Evolutionary conservation across 805 yeast genomes (phyloP).

Genomic region (Zygosaccharomyces rouxii): DNA sequence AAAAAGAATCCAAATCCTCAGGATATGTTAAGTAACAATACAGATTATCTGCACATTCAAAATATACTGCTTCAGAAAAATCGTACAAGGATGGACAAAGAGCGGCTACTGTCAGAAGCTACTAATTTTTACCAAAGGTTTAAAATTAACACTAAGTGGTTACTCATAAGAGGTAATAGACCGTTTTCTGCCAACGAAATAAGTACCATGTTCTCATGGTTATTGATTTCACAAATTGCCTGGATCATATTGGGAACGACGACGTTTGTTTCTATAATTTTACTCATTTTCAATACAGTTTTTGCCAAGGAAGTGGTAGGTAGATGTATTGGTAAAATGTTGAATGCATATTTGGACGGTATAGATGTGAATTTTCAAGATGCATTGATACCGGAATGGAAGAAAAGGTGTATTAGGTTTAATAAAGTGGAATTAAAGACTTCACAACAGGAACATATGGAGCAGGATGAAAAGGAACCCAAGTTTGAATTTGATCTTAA

Average conservation of each 20-base stretch:
- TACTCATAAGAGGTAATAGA: conserved; percentile 65
- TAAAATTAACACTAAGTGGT: conserved; percentile 65
- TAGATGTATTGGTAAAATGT: conserved; percentile 64
- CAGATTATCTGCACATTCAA: conserved; percentile 25
- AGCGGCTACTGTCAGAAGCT: conserved; percentile 40
- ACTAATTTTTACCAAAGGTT: conserved; percentile 43
- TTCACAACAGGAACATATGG: conserved; percentile 38
- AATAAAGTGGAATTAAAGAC: conserved; percentile 67
- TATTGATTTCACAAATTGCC: conserved; percentile 76
- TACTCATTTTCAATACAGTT: conserved; percentile 72
- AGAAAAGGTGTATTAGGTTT: conserved; percentile 75
- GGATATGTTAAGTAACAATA: conserved; percentile 19
- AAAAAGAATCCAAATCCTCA: conserved; percentile 4
- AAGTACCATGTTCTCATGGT: conserved; percentile 85
- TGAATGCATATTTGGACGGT: conserved; percentile 68
- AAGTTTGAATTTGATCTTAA: conserved; percentile 68
- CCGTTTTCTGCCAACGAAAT: conserved; percentile 88
- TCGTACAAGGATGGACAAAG: conserved; percentile 29
- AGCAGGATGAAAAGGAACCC: conserved; percentile 1
- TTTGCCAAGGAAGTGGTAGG: conserved; percentile 90
- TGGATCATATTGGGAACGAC: conserved; percentile 84
- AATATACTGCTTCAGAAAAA: conserved; percentile 22
- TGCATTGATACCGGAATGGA: conserved; percentile 92
- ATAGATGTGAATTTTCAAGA: conserved; percentile 78
- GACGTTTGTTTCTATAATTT: conserved; percentile 76